A percentile compares a stretch with the other conserved stretches of the same genome.
Evolutionary conservation across 2,329 filamentous ascomycete species (phyloP).

Genomic region (Colletotrichum sp.): DNA sequence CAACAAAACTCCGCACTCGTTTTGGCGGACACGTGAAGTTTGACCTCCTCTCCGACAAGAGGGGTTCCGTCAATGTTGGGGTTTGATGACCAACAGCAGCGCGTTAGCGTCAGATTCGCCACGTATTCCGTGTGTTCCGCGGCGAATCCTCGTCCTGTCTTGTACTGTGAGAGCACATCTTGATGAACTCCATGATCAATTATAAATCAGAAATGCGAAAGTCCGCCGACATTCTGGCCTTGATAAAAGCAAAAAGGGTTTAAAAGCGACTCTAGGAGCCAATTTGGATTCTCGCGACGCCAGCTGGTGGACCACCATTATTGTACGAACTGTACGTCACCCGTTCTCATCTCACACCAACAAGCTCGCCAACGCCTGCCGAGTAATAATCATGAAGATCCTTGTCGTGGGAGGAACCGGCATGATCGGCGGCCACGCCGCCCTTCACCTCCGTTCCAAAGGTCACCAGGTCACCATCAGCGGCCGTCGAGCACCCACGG

Average conservation of each 20-base stretch:
- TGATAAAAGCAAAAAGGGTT: neutral
- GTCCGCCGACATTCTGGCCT: fast-evolving
- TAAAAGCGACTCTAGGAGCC: neutral
- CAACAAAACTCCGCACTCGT: neutral
- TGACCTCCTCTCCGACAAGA: neutral
- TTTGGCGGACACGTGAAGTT: neutral
- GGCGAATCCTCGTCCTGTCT: neutral
- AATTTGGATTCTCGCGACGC: neutral
- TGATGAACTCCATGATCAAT: neutral
- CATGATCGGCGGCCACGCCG: conserved; percentile 8
- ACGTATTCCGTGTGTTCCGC: neutral
- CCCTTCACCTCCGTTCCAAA: neutral
- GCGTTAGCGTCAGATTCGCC: neutral
- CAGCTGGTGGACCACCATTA: neutral
- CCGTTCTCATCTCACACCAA: neutral
- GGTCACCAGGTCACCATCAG: neutral
- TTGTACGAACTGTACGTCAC: neutral
- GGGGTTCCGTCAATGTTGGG: neutral
- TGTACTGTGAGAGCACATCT: neutral
- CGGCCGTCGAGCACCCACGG: neutral
- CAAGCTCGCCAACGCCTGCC: neutral
- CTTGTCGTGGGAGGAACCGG: conserved; percentile 12
- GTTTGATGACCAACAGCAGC: neutral
- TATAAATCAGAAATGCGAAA: neutral
- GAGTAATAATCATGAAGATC: neutral